A percentile compares a stretch with the other conserved stretches of the same genome.
phyloP scores from a whole-genome alignment of 306 rosid genomes.

The Trifolium repens region DNA sequence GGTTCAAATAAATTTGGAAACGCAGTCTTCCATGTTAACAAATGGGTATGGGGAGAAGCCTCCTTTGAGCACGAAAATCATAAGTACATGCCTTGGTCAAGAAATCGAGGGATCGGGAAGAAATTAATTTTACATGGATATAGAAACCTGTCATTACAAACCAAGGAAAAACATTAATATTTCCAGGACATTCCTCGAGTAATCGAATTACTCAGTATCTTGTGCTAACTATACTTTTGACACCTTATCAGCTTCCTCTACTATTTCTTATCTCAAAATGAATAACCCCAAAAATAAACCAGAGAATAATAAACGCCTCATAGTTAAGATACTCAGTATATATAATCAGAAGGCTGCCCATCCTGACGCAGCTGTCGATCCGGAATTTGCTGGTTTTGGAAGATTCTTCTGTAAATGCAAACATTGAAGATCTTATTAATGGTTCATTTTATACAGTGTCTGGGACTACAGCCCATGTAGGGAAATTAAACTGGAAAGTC shows the following conservation, averaged over 20 bases:
- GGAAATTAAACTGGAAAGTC: conserved; percentile 21
- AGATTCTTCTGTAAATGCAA: conserved; percentile 71
- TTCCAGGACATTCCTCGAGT: conserved; percentile 50
- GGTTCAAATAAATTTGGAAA: no score
- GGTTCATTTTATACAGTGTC: neutral
- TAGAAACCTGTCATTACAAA: conserved; percentile 41
- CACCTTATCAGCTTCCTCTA: conserved; percentile 37
- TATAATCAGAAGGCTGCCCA: conserved; percentile 97
- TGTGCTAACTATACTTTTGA: conserved; percentile 49
- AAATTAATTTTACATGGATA: conserved; percentile 40
- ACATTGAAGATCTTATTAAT: conserved; percentile 20
- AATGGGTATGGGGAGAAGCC: no score
- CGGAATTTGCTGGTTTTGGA: conserved; percentile 68
- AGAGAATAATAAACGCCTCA: conserved; percentile 50
- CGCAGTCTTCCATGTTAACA: no score
- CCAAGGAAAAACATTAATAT: conserved; percentile 41
- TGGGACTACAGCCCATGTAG: neutral
- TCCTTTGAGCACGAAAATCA: conserved; percentile 22
- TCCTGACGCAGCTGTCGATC: conserved; percentile 80
- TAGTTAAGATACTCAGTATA: conserved; percentile 58
- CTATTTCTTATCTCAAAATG: conserved; percentile 39
- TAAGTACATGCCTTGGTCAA: conserved; percentile 9
- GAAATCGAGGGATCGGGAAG: conserved; percentile 10
- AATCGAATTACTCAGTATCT: conserved; percentile 44
- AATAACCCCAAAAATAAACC: conserved; percentile 42